These are phyloP conservation scores for Xylaria sp. DNA, from an alignment of 495 filamentous ascomycete genomes.

Conservation along the genomic window DNA sequence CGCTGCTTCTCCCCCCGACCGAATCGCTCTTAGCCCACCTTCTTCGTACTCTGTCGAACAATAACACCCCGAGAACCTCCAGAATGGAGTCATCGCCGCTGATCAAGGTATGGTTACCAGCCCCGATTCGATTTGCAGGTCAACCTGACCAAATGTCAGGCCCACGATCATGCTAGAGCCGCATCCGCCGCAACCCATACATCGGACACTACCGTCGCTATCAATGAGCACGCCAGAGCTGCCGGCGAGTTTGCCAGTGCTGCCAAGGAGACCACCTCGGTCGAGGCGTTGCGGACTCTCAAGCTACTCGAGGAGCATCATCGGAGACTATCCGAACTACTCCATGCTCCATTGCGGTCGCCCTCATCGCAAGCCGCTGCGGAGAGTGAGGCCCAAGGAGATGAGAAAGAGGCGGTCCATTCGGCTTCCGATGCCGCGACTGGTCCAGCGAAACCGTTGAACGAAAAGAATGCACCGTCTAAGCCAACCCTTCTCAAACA, in stretches of 20 bases:
- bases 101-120: constrained; percentile 46
- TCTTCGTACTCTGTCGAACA: background rate
- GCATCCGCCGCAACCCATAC: constrained; percentile 75
- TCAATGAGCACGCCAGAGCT: constrained; percentile 86
- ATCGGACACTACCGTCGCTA: constrained; percentile 77
- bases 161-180: constrained; percentile 87
- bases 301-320: constrained; percentile 88
- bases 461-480: constrained; percentile 48
- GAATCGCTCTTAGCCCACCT: background rate
- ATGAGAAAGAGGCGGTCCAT: constrained; percentile 47
- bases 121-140: constrained; percentile 19
- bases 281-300: constrained; percentile 84
- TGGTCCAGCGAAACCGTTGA: constrained; percentile 28
- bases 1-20: background rate
- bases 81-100: constrained; percentile 54
- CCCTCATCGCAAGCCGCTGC: constrained; percentile 50
- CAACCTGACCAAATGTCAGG: constrained; percentile 56
- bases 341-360: constrained; percentile 73
- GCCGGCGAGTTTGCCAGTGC: constrained; percentile 90
- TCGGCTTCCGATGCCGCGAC: constrained; percentile 26
- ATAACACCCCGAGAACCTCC: constrained; percentile 10
- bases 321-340: constrained; percentile 74
- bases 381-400: constrained; percentile 46
- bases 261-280: constrained; percentile 73
- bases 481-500: constrained; percentile 56